phyloP scores from a whole-genome alignment of 352 stramenopile genomes.

The Phytophthora melonis region DNA sequence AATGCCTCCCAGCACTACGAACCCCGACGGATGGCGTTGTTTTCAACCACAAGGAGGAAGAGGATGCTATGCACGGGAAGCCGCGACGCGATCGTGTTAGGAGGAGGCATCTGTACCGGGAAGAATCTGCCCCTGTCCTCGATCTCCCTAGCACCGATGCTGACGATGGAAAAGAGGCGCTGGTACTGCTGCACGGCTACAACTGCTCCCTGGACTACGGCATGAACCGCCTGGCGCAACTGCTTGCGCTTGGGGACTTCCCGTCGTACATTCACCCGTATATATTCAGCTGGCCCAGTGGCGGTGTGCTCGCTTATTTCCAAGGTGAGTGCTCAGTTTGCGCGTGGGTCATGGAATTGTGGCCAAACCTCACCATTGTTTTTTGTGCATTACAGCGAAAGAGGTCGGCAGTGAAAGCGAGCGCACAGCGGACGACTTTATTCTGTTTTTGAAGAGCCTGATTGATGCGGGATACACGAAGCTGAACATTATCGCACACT shows the following conservation, averaged over 20 bases:
- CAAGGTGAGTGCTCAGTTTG: slow-evolving; percentile 37
- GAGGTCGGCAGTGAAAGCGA: slow-evolving; percentile 54
- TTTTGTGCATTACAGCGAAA: slow-evolving; percentile 39
- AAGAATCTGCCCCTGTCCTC: slow-evolving; percentile 48
- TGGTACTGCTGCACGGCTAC: slow-evolving; percentile 76
- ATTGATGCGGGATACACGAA: slow-evolving; percentile 70
- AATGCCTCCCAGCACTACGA: slow-evolving; percentile 51
- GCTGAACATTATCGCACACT: slow-evolving; percentile 73
- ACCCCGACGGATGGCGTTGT: slow-evolving; percentile 63
- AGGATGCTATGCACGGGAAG: slow-evolving; percentile 19
- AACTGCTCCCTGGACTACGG: slow-evolving; percentile 78
- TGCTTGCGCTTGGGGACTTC: slow-evolving; percentile 74
- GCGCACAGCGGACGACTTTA: slow-evolving; percentile 51
- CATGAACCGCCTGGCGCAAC: slow-evolving; percentile 65
- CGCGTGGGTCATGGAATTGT: background rate
- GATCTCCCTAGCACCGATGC: slow-evolving; percentile 16
- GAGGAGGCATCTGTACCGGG: slow-evolving; percentile 37
- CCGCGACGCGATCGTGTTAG: slow-evolving; percentile 21
- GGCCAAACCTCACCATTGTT: background rate
- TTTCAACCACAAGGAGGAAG: slow-evolving; percentile 49
- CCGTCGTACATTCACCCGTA: slow-evolving; percentile 73
- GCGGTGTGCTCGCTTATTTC: slow-evolving; percentile 66
- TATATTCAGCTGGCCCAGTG: slow-evolving; percentile 81
- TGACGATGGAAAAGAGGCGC: slow-evolving; percentile 57
- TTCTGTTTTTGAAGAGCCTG: slow-evolving; percentile 63